A percentile compares a stretch with the other conserved stretches of the same genome.
phyloP scores from a whole-genome alignment of 495 filamentous ascomycete genomes.

The Penicillium steckii region DNA sequence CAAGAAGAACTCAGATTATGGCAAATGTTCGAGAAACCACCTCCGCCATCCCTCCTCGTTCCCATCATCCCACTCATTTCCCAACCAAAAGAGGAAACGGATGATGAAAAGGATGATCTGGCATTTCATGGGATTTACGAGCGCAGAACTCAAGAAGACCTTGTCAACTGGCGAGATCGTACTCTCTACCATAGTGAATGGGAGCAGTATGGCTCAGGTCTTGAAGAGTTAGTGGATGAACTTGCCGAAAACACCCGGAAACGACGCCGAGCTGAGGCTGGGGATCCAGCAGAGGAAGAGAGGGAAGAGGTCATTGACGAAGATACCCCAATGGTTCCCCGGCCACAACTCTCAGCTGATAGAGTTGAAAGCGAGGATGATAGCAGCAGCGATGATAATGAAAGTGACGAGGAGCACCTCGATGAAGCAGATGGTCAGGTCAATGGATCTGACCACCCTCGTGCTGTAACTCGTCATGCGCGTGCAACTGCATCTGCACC shows the following conservation, averaged over 20 bases:
- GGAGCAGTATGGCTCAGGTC: slow-evolving; percentile 44
- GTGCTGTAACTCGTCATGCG: too few relatives aligned
- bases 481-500: background rate
- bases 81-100: background rate
- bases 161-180: slow-evolving; percentile 46
- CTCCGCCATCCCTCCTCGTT: slow-evolving; percentile 12
- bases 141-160: slow-evolving; percentile 30
- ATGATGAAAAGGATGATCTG: slow-evolving; percentile 15
- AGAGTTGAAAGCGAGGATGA: slow-evolving; percentile 1
- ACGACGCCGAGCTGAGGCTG: slow-evolving; percentile 23
- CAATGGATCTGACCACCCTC: background rate
- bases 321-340: too few relatives aligned
- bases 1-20: slow-evolving; percentile 59
- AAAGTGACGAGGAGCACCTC: background rate
- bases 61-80: background rate
- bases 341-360: background rate
- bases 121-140: slow-evolving; percentile 17
- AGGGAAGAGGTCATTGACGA: background rate
- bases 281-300: background rate
- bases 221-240: slow-evolving; percentile 30
- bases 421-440: background rate
- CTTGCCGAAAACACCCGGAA: slow-evolving; percentile 36
- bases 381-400: background rate
- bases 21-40: slow-evolving; percentile 42
- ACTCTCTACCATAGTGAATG: slow-evolving; percentile 47